These are phyloP conservation scores for Furcasterigmium sp. DNA, from an alignment of 2,329 filamentous ascomycete genomes.

Conservation along the genomic window DNA sequence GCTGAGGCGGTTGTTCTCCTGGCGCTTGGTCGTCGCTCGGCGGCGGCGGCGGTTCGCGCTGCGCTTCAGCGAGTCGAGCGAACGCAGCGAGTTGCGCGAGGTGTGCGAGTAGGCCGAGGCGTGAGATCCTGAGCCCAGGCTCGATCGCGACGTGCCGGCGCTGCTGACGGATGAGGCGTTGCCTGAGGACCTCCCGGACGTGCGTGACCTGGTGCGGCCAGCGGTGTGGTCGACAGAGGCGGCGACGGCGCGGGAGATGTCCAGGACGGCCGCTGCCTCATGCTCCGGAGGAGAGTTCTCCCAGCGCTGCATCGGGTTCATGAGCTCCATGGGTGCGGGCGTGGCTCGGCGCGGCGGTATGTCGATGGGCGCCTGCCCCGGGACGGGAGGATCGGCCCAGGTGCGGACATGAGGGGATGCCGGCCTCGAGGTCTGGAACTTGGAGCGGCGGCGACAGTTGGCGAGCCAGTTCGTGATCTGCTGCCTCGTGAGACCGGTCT, in stretches of 20 bases:
- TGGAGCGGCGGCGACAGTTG: slow-evolving; percentile 60
- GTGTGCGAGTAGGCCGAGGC: slow-evolving; percentile 23
- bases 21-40: slow-evolving; percentile 2
- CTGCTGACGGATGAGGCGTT: slow-evolving; percentile 8
- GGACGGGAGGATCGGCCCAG: slow-evolving; percentile 17
- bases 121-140: slow-evolving; percentile 4
- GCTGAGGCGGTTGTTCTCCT: not conserved
- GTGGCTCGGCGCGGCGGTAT: slow-evolving; percentile 44
- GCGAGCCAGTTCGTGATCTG: slow-evolving; percentile 70
- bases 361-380: slow-evolving; percentile 36
- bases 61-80: slow-evolving; percentile 3
- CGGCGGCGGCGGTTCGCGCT: slow-evolving; percentile 1
- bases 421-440: slow-evolving; percentile 43
- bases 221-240: slow-evolving; percentile 8
- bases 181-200: slow-evolving; percentile 16
- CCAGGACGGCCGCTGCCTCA: slow-evolving; percentile 21
- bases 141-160: slow-evolving; percentile 7
- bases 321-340: slow-evolving; percentile 20
- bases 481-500: slow-evolving; percentile 54
- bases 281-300: slow-evolving; percentile 23
- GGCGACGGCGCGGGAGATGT: slow-evolving; percentile 21
- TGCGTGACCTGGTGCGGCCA: slow-evolving; percentile 8
- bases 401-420: slow-evolving; percentile 44
- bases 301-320: slow-evolving; percentile 25
- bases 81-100: slow-evolving; percentile 13